phyloP scores from a whole-genome alignment of 345 rosid genomes.

The Iberis pinnata region DNA sequence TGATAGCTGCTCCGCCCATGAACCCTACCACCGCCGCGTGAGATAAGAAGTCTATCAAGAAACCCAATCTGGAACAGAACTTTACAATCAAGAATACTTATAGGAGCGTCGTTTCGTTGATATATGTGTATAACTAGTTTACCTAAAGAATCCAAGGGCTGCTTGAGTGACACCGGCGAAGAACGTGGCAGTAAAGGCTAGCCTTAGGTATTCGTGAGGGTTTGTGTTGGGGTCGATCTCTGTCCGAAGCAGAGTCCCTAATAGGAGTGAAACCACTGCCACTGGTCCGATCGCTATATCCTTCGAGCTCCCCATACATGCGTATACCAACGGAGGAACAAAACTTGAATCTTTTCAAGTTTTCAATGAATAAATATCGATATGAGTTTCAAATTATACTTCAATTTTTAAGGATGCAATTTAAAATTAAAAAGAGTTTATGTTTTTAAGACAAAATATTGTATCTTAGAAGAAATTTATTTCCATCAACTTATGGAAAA shows the following conservation, averaged over 20 bases:
- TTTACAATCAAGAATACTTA: too few species aligned
- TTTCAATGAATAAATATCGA: too few species aligned
- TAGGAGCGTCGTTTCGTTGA: too few species aligned
- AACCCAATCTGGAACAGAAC: neutral
- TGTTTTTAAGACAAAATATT: too few species aligned
- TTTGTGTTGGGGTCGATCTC: neutral
- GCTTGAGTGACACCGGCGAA: neutral
- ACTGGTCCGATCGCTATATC: neutral
- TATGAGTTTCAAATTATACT: too few species aligned
- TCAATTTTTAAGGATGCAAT: too few species aligned
- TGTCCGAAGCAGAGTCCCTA: neutral
- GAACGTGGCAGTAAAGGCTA: neutral
- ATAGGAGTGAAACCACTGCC: neutral
- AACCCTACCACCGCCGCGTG: neutral
- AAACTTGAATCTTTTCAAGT: neutral
- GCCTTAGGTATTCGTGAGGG: neutral
- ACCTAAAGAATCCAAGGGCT: neutral
- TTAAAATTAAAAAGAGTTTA: too few species aligned
- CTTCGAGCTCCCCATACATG: neutral
- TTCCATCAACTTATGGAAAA: too few species aligned
- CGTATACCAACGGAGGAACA: neutral
- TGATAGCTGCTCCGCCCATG: neutral
- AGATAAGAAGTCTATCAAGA: neutral
- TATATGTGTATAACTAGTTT: too few species aligned
- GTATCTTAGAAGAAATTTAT: too few species aligned